These are phyloP conservation scores for Heliosperma pusillum DNA, from an alignment of 148 eudicot genomes.

Conservation along the genomic window DNA sequence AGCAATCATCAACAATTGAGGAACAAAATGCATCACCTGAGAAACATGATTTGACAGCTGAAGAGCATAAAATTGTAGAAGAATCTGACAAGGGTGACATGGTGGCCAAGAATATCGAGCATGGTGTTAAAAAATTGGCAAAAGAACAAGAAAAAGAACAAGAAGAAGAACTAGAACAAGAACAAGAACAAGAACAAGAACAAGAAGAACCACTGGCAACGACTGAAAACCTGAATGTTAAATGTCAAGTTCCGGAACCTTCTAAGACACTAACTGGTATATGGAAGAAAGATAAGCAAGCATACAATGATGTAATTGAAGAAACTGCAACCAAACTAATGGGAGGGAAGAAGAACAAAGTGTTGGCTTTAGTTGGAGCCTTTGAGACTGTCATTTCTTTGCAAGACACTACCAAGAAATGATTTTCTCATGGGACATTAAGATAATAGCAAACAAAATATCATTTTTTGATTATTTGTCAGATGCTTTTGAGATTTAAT, in stretches of 20 bases:
- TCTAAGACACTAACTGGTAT: not conserved
- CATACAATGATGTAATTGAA: conserved; percentile 61
- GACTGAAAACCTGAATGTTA: not conserved
- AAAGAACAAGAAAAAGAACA: conserved; percentile 12
- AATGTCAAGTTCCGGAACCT: not conserved
- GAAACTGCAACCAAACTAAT: conserved; percentile 57
- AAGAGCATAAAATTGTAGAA: conserved; percentile 7
- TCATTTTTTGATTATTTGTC: too few relatives aligned
- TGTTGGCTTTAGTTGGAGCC: conserved; percentile 71
- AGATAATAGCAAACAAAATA: too few relatives aligned
- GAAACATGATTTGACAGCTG: conserved; percentile 11
- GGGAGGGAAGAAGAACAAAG: conserved; percentile 55
- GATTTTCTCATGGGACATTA: conserved; percentile 10
- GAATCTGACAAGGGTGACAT: conserved; percentile 15
- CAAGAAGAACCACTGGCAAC: conserved; percentile 9
- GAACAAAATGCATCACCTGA: not conserved
- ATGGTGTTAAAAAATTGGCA: not conserved
- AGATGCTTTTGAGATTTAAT: too few relatives aligned
- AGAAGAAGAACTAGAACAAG: too few relatives aligned
- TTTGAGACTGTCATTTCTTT: conserved; percentile 68
- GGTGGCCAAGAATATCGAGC: not conserved
- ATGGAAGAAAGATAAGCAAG: conserved; percentile 40
- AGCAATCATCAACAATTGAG: not conserved
- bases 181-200: too few relatives aligned
- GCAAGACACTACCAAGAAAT: conserved; percentile 37